Conservation (phyloP, 768 basidiomycete genomes). For the Russula dissimulans region DNA sequence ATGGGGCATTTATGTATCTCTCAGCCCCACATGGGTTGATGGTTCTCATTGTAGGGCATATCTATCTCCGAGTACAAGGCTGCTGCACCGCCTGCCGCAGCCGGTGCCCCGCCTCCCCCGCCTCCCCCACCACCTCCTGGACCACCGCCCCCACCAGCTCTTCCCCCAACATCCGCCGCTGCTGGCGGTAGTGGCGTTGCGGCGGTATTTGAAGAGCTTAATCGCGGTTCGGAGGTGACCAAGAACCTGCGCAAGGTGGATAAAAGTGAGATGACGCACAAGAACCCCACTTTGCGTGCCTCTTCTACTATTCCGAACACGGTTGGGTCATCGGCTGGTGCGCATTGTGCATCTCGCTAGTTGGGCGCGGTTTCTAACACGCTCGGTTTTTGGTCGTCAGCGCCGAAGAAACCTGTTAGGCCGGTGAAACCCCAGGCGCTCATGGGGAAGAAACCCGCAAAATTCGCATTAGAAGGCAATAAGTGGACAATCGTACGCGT, state of each 20-base stretch:
- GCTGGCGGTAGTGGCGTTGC: constrained; percentile 45
- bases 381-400: not conserved
- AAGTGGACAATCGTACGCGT: constrained; percentile 84
- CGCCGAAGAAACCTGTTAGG: constrained; percentile 57
- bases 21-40: not conserved
- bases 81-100: constrained; percentile 27
- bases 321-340: constrained; percentile 17
- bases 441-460: constrained; percentile 85
- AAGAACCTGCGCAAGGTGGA: constrained; percentile 89
- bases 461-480: constrained; percentile 81
- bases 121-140: constrained; percentile 30
- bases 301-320: constrained; percentile 40
- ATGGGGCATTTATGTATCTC: not conserved
- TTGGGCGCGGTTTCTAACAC: not conserved
- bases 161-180: constrained; percentile 22
- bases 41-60: constrained; percentile 37
- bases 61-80: constrained; percentile 45
- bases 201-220: constrained; percentile 85
- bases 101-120: constrained; percentile 42
- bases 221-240: constrained; percentile 84
- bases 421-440: constrained; percentile 80
- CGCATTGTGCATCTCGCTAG: not conserved
- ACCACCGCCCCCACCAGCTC: constrained; percentile 31
- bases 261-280: constrained; percentile 97
- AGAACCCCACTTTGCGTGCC: constrained; percentile 81